Percentiles rank a stretch among this genome's conserved stretches.
phyloP scores from a whole-genome alignment of 768 basidiomycete genomes.

The Lepiota brunneoincarnata region DNA sequence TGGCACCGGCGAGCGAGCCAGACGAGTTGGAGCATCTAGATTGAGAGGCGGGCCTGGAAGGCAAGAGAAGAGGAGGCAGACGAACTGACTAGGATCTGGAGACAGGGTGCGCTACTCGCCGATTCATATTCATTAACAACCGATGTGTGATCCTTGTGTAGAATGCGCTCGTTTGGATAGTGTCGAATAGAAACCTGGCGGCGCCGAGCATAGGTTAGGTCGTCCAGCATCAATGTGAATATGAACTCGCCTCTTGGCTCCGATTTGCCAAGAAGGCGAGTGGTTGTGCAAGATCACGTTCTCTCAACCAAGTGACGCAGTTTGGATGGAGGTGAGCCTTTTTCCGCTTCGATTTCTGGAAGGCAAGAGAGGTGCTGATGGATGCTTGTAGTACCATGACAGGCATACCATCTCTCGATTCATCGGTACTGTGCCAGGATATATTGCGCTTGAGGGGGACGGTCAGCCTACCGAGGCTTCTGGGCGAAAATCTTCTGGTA shows the following conservation, averaged over 20 bases:
- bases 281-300: slow-evolving; percentile 91
- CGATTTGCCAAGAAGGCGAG: slow-evolving; percentile 62
- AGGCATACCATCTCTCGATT: slow-evolving; percentile 88
- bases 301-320: slow-evolving; percentile 82
- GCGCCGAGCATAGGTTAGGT: slow-evolving; percentile 84
- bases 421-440: slow-evolving; percentile 92
- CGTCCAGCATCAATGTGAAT: slow-evolving; percentile 86
- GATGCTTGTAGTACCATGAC: slow-evolving; percentile 67
- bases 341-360: background rate
- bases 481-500: slow-evolving; percentile 84
- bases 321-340: slow-evolving; percentile 69
- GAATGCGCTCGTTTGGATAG: slow-evolving; percentile 71
- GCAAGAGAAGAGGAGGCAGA: slow-evolving; percentile 64
- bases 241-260: slow-evolving; percentile 79
- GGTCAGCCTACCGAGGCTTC: slow-evolving; percentile 93
- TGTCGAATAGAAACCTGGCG: slow-evolving; percentile 74
- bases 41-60: slow-evolving; percentile 59
- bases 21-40: slow-evolving; percentile 81
- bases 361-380: background rate
- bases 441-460: slow-evolving; percentile 88
- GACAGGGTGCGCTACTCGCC: slow-evolving; percentile 50
- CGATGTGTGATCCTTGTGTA: slow-evolving; percentile 16
- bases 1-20: slow-evolving; percentile 88
- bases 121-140: background rate
- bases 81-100: slow-evolving; percentile 65